phyloP scores from a whole-genome alignment of 225 moss, liverwort and hornwort species.

The Neckera pumila region DNA sequence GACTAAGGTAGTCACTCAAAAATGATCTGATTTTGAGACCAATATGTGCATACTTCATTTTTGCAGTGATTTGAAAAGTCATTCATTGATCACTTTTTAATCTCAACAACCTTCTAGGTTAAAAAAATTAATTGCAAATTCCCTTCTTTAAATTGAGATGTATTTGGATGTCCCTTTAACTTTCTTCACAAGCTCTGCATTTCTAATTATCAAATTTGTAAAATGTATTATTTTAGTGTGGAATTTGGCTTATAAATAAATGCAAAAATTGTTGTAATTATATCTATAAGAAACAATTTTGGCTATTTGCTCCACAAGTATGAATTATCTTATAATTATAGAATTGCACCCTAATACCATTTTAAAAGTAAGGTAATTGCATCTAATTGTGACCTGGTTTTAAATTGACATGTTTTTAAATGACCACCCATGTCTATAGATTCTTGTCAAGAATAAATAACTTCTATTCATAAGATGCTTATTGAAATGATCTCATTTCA shows the following conservation, averaged over 20 bases:
- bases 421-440: background rate
- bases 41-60: too few species aligned
- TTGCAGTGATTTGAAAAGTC: fast-evolving
- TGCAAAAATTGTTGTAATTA: background rate
- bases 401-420: background rate
- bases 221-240: background rate
- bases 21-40: too few species aligned
- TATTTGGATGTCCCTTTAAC: fast-evolving
- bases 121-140: background rate
- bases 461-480: too few species aligned
- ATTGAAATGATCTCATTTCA: too few species aligned
- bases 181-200: background rate
- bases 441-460: too few species aligned
- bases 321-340: background rate
- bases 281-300: background rate
- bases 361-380: too few species aligned
- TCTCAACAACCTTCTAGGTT: fast-evolving
- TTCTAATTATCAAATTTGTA: background rate
- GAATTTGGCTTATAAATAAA: background rate
- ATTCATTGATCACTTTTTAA: background rate
- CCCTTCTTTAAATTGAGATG: background rate
- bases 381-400: too few species aligned
- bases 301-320: background rate
- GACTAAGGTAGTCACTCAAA: too few species aligned
- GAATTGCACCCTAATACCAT: background rate